These are phyloP conservation scores for Penicillium sp. DNA, from an alignment of 2,329 filamentous ascomycete species.

Conservation along the genomic window DNA sequence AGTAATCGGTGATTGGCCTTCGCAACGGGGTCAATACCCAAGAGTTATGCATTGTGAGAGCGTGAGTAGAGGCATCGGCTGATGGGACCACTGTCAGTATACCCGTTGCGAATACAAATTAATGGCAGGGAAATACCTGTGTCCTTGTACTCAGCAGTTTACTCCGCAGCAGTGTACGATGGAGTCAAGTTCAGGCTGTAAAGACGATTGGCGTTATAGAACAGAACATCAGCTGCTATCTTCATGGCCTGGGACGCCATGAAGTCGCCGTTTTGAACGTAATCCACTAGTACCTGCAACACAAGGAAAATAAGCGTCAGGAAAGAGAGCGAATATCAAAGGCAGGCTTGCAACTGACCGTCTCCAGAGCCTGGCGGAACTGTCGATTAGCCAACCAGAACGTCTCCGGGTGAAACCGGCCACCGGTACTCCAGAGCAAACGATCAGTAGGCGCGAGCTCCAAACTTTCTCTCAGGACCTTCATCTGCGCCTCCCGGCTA, in stretches of 20 bases:
- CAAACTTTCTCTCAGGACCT: slow-evolving; percentile 66
- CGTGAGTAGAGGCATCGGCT: background rate
- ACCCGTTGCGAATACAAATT: background rate
- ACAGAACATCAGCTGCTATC: slow-evolving; percentile 66
- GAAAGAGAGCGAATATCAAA: no score
- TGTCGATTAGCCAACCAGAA: slow-evolving; percentile 71
- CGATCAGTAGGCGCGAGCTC: slow-evolving; percentile 74
- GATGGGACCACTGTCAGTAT: background rate
- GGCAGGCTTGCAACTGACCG: slow-evolving; percentile 43
- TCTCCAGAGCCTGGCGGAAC: slow-evolving; percentile 67
- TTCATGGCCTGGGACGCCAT: slow-evolving; percentile 60
- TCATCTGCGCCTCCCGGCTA: slow-evolving; percentile 71
- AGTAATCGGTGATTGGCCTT: background rate
- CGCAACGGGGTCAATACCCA: slow-evolving; percentile 32
- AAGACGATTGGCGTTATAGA: slow-evolving; percentile 72
- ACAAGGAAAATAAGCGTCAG: background rate
- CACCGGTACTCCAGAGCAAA: slow-evolving; percentile 76
- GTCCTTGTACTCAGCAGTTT: background rate
- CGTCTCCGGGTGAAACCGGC: slow-evolving; percentile 75
- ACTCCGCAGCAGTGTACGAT: slow-evolving; percentile 12
- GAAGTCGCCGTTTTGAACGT: slow-evolving; percentile 62
- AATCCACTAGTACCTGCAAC: slow-evolving; percentile 60
- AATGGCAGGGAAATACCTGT: slow-evolving; percentile 45
- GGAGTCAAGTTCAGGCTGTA: slow-evolving; percentile 58
- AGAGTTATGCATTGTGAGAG: slow-evolving; percentile 27